Evolutionary conservation across 805 yeast species (phyloP), one percentile per base, ranked within the genome.

Genomic region (Pichia nanzhaoensis): DNA sequence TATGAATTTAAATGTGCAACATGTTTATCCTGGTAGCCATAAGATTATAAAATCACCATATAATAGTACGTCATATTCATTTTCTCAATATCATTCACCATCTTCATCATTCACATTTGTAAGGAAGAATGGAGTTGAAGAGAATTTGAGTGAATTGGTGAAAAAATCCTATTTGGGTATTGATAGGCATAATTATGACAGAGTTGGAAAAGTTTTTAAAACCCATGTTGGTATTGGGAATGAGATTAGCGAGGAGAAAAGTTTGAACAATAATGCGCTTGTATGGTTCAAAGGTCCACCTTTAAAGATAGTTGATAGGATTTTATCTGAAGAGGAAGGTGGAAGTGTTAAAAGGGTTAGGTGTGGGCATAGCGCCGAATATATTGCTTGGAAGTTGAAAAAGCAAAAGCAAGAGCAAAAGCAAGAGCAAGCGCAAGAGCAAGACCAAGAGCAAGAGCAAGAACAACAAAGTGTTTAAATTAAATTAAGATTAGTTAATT

Each of bases 231-330:
- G 28, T 24, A 24, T 24, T 7, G 28, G 28, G 9, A 24, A 24
- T 24, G 28, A 24, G 28, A 24, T 24, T 6, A 24, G 28, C 10
- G 28, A 24, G 6, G 28, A 24, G 10, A 24, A 24, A 10, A 24
- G 28, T 10, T 10, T 44, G 7, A 46, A 44, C 16, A 28, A 32
- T 2, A 53, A 50, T 13, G 77, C 78, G 32, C 55, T 77, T 14
- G 58, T 84, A 16, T 84, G 89, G 85, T 82, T 77, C 59, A 71
- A 82, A 54, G 77, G 85, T 0, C 83, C 89, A 2, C 84, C 88
- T 21, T 66, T 74, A 10, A 64, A 69, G 27, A 57, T 76, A 17
- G 57, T 65, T 5, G 68, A 66, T 49, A 58, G 82, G 47, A 46
- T 72, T 21, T 46, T 59, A 42, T 61, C 55, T 38, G 58, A 44